Evolutionary conservation across 768 basidiomycete species (phyloP), one percentile per base, ranked within the genome.

Genomic region (Mrakia frigida): DNA sequence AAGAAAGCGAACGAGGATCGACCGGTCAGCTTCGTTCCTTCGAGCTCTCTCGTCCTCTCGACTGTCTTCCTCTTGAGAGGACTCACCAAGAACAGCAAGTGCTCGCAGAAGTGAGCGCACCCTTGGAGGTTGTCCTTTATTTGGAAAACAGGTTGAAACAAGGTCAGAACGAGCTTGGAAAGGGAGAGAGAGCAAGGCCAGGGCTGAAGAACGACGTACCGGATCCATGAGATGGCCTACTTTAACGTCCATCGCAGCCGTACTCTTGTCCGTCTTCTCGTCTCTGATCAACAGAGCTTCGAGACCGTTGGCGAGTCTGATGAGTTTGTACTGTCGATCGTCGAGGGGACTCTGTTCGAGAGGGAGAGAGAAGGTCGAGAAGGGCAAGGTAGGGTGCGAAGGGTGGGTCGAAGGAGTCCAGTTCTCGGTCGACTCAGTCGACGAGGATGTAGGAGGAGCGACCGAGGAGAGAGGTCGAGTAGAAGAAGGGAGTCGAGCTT

Each of bases 141-240:
- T 1, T 18, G 7, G 3, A 13, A 33, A 7, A 4, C 6, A 50
- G 18, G 70, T n/a, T 50, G 41, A 9, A 33, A 33, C 3, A 33
- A 28, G 25, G 46, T 23, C 46, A 50, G 13, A 37, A 18, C 7
- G 23, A n/a, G 53, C 31, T 14, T 16, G 28, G 31, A 16, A 0
- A 53, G 23, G 25, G 6, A 7, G 28, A 53, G 43, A 14, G 52
- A 72, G 43, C 18, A 31, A 46, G 23, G 25, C 9, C 21, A 43
- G 37, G 37, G 59, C 46, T 59, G 28, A 25, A 59, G n/a, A n/a
- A n/a, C n/a, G n/a, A 86, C 90, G 83, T 81, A 93, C 93, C 23
- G 97, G 97, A 83, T 99, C 97, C 61, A 88, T 89, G 73, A 99
- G 83, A 83, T 98, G 95, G 6, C 97, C 97, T 2, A 98, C 94